Evolutionary conservation across 2,329 filamentous ascomycete genomes (phyloP).

Genomic region (Fusarium phyllophilum): DNA sequence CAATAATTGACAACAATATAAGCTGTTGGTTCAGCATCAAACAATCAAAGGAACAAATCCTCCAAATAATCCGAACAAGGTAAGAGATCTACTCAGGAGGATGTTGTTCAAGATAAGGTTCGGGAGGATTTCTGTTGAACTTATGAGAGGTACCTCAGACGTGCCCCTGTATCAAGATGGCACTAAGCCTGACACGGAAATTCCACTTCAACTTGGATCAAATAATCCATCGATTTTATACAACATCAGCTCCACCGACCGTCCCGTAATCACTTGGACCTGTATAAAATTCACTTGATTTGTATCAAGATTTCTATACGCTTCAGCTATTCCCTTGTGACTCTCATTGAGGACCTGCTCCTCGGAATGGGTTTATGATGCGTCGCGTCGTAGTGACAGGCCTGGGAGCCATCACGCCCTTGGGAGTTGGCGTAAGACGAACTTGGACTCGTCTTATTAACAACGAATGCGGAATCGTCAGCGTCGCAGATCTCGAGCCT

Average conservation of each 20-base stretch:
- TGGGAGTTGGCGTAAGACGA: slow-evolving; percentile 80
- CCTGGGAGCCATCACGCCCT: slow-evolving; percentile 82
- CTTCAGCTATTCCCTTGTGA: no score
- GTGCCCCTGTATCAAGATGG: neutral
- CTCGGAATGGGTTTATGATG: slow-evolving; percentile 60
- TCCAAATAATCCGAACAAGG: neutral
- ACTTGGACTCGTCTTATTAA: slow-evolving; percentile 86
- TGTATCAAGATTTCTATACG: neutral
- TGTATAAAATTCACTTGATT: neutral
- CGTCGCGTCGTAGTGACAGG: slow-evolving; percentile 86
- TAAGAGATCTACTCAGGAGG: neutral
- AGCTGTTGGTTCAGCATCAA: neutral
- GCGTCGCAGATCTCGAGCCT: slow-evolving; percentile 70
- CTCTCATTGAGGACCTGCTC: neutral
- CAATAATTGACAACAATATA: neutral
- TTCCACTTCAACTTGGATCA: neutral
- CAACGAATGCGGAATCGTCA: slow-evolving; percentile 82
- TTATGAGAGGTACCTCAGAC: neutral
- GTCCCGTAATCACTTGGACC: neutral
- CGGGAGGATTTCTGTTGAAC: neutral
- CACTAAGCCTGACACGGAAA: slow-evolving; percentile 39
- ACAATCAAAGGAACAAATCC: neutral
- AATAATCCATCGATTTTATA: slow-evolving; percentile 5
- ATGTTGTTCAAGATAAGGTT: slow-evolving; percentile 16
- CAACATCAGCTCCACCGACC: neutral